phyloP scores from a whole-genome alignment of 2,329 filamentous ascomycete species.

The Colletotrichum sublineola region DNA sequence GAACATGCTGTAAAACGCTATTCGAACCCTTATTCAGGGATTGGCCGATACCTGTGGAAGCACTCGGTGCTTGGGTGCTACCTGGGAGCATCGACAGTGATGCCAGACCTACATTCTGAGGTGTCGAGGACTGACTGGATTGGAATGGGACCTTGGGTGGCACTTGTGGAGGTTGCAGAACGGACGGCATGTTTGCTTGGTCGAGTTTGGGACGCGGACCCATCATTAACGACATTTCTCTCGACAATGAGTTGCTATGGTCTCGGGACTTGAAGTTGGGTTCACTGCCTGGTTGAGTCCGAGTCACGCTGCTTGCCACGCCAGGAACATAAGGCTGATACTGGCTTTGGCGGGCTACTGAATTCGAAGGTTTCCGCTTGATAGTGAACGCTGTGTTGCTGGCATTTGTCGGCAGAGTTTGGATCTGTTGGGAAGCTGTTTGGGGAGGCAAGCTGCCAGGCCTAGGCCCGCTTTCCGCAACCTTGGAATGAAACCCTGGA shows the following conservation, averaged over 20 bases:
- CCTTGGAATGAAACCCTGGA: not conserved
- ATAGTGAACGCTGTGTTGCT: constrained; percentile 21
- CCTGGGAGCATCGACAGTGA: not conserved
- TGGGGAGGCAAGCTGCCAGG: not conserved
- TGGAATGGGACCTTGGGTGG: constrained; percentile 42
- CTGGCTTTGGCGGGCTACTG: constrained; percentile 13
- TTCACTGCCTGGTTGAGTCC: not conserved
- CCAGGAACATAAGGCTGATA: constrained; percentile 42
- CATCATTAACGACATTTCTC: constrained; percentile 46
- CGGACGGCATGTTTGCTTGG: constrained; percentile 44
- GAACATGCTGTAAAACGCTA: constrained; percentile 43
- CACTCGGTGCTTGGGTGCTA: not conserved
- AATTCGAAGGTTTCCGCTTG: constrained; percentile 39
- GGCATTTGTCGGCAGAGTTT: not conserved
- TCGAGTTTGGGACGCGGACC: constrained; percentile 42
- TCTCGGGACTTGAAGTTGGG: constrained; percentile 20
- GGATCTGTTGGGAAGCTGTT: not conserved
- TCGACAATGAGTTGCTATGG: constrained; percentile 45
- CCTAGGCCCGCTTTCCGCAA: not conserved
- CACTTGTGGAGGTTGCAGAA: constrained; percentile 45
- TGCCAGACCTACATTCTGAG: not conserved
- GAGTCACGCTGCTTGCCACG: not conserved
- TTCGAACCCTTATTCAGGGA: not conserved
- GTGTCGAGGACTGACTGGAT: not conserved
- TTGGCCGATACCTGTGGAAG: not conserved